Conservation (phyloP, 257 asterid species). For the Solanum chiquidenum region DNA sequence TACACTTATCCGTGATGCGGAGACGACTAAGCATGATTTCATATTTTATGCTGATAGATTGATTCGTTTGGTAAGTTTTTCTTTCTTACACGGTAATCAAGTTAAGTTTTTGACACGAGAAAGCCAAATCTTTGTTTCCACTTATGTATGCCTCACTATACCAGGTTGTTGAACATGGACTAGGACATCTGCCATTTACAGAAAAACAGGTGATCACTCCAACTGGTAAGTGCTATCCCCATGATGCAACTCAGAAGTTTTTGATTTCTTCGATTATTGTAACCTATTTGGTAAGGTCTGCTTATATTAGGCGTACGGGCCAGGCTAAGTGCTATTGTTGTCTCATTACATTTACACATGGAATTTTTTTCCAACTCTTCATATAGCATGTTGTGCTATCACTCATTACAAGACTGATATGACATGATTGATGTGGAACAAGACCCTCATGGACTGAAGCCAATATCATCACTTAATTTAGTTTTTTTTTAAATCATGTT, state of each 20-base stretch:
- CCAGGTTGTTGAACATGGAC: conserved; percentile 99
- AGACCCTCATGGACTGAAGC: not conserved
- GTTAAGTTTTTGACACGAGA: not conserved
- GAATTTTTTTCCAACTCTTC: not conserved
- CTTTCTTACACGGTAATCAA: not conserved
- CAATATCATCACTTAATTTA: not conserved
- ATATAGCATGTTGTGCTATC: not conserved
- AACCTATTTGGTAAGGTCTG: not conserved
- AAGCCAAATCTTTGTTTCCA: not conserved
- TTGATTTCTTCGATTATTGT: not conserved
- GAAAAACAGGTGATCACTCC: conserved; percentile 98
- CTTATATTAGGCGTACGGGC: not conserved
- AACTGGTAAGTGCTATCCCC: conserved; percentile 54
- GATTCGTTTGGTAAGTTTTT: conserved; percentile 73
- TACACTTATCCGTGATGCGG: conserved; percentile 92
- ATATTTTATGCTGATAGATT: conserved; percentile 88
- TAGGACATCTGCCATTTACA: conserved; percentile 96
- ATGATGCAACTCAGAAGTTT: not conserved
- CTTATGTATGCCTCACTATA: not conserved
- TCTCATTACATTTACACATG: not conserved
- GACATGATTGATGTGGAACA: not conserved
- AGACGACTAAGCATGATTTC: conserved; percentile 85
- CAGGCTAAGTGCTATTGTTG: not conserved
- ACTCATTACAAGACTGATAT: not conserved
- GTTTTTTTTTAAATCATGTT: not conserved